A percentile compares a stretch with the other conserved stretches of the same genome.
These are phyloP conservation scores for Moesziomyces aphidis DNA, from an alignment of 1,284 basidiomycete species.

Conservation along the genomic window DNA sequence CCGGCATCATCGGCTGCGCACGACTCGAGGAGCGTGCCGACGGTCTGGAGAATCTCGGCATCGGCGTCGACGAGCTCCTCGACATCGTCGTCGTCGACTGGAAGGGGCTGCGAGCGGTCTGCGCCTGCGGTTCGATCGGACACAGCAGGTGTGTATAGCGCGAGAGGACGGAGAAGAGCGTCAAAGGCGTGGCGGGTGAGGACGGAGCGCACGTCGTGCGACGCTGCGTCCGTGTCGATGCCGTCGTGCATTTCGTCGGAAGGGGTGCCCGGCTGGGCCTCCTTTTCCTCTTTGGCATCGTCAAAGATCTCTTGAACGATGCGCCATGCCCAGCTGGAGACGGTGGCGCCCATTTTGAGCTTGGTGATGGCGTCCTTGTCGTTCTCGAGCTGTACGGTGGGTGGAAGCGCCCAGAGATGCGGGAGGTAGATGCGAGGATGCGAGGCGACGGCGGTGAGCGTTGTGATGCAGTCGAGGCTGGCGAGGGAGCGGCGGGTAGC, in stretches of 20 bases:
- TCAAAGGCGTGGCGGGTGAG: constrained; percentile 30
- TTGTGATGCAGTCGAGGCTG: constrained; percentile 20
- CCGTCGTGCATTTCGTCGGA: constrained; percentile 34
- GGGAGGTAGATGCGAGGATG: constrained; percentile 45
- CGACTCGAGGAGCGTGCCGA: constrained; percentile 42
- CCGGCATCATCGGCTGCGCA: constrained; percentile 34
- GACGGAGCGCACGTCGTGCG: constrained; percentile 22
- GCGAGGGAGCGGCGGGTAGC: constrained; percentile 62
- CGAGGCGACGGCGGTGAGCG: constrained; percentile 27
- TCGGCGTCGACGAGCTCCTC: constrained; percentile 50
- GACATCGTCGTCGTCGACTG: constrained; percentile 38
- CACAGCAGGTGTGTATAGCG: constrained; percentile 9
- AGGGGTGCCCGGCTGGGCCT: constrained; percentile 14
- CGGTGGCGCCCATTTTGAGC: constrained; percentile 39
- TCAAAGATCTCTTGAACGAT: constrained; percentile 47
- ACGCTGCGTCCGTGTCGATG: constrained; percentile 25
- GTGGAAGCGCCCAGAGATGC: constrained; percentile 35
- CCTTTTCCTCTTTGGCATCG: constrained; percentile 45
- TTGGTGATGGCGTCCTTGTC: constrained; percentile 26
- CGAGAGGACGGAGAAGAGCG: constrained; percentile 25
- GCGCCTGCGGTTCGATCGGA: background rate
- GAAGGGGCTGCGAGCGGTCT: constrained; percentile 2
- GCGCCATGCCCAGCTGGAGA: constrained; percentile 42
- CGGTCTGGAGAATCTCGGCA: constrained; percentile 44
- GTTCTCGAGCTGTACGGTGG: constrained; percentile 27